Percentiles rank a stretch among this genome's conserved stretches.
Conservation (phyloP, 257 asterid species). For the Rubia yunnanensis region DNA sequence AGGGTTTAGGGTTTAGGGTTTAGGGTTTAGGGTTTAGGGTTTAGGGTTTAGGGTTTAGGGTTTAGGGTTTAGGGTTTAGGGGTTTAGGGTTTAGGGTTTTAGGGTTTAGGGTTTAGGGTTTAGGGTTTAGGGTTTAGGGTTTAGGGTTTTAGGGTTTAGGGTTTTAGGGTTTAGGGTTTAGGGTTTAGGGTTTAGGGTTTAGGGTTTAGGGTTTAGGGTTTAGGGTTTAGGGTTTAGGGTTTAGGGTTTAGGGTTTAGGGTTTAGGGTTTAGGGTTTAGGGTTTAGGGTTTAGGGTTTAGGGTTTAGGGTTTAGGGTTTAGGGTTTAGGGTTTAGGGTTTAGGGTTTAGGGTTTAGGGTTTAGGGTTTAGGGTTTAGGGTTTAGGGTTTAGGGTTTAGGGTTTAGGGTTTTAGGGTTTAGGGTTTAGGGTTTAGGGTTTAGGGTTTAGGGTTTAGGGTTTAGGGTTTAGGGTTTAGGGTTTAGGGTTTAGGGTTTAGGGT, state of each 20-base stretch:
- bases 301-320: no score
- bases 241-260: no score
- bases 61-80: constrained; percentile 10
- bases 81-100: constrained; percentile 14
- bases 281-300: no score
- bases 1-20: constrained; percentile 21
- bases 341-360: constrained; percentile 15
- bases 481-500: constrained; percentile 15
- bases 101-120: constrained; percentile 16
- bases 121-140: constrained; percentile 21
- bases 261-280: no score
- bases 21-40: constrained; percentile 19
- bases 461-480: constrained; percentile 4
- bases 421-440: constrained; percentile 14
- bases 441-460: constrained; percentile 11
- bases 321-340: no score
- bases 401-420: constrained; percentile 20
- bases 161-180: no score
- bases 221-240: no score
- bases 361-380: constrained; percentile 17
- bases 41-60: constrained; percentile 21
- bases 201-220: no score
- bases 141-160: constrained; percentile 21
- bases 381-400: constrained; percentile 19
- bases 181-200: no score